A percentile compares a stretch with the other conserved stretches of the same genome.
Evolutionary conservation across 805 yeast genomes (phyloP).

Genomic region (Starmerella sp.): DNA sequence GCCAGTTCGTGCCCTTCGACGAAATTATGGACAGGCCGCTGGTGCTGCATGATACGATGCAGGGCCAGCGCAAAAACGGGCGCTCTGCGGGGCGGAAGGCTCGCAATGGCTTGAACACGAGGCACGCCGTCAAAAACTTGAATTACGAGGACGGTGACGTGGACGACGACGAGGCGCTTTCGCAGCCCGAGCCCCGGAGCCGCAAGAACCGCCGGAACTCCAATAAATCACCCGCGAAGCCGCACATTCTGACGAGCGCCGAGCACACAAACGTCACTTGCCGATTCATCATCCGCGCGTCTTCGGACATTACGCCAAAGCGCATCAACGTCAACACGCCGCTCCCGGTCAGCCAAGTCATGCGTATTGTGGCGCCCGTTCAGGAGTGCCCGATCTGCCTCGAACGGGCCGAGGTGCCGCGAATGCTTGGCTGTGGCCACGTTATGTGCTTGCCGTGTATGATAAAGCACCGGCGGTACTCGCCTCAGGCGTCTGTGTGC

Average conservation of each 20-base stretch:
- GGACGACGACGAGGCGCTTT: not conserved
- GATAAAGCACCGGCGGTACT: slow-evolving; percentile 49
- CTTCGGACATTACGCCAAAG: slow-evolving; percentile 45
- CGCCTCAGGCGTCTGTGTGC: slow-evolving; percentile 17
- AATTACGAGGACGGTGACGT: not conserved
- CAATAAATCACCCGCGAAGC: not conserved
- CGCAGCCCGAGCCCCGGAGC: not conserved
- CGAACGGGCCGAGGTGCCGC: slow-evolving; percentile 73
- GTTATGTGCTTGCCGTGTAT: slow-evolving; percentile 77
- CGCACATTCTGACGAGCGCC: slow-evolving; percentile 8
- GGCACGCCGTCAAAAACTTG: not conserved
- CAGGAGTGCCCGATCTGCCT: slow-evolving; percentile 84
- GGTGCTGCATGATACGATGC: not conserved
- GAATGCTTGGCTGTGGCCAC: slow-evolving; percentile 95
- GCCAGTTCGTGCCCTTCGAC: slow-evolving; percentile 4
- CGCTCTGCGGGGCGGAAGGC: not conserved
- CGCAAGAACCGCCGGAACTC: not conserved
- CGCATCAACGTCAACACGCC: slow-evolving; percentile 31
- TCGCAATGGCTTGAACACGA: not conserved
- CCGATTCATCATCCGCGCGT: slow-evolving; percentile 67
- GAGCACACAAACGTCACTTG: slow-evolving; percentile 64
- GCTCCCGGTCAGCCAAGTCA: slow-evolving; percentile 46
- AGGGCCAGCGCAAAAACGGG: not conserved
- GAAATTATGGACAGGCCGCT: slow-evolving; percentile 2
- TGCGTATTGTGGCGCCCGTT: slow-evolving; percentile 65